A percentile compares a stretch with the other conserved stretches of the same genome.
Evolutionary conservation across 75 land plant genomes (phyloP).

Genomic region (Pinus taeda): DNA sequence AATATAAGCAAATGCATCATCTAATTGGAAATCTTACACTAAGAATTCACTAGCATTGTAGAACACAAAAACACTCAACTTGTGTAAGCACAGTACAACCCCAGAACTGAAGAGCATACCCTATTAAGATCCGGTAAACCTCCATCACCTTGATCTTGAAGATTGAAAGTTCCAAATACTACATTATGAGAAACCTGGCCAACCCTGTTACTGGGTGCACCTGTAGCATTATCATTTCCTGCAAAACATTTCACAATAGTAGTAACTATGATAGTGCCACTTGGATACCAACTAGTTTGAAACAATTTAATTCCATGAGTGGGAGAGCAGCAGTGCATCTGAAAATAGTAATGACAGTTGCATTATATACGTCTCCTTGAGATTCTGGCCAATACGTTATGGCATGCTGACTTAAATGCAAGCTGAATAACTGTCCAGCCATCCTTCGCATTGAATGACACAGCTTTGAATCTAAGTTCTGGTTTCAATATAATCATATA

Average conservation of each 20-base stretch:
- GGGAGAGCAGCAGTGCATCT: too few relatives aligned
- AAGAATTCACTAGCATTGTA: neutral
- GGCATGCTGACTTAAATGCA: neutral
- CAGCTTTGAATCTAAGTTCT: too few relatives aligned
- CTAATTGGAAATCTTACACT: neutral
- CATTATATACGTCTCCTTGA: neutral
- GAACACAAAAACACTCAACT: neutral
- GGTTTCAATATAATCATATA: too few relatives aligned
- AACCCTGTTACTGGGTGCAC: constrained; percentile 42
- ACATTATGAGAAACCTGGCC: constrained; percentile 88
- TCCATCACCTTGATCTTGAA: constrained; percentile 80
- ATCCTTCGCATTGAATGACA: neutral
- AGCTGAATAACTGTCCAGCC: neutral
- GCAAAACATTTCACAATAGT: neutral
- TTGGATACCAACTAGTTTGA: neutral
- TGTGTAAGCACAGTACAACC: neutral
- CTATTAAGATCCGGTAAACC: constrained; percentile 59
- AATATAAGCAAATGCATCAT: neutral
- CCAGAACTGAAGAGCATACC: constrained; percentile 30
- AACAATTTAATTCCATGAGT: too few relatives aligned
- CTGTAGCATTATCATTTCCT: neutral
- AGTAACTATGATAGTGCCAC: neutral
- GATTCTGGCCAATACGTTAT: too few relatives aligned
- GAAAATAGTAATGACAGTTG: neutral
- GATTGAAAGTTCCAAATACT: constrained; percentile 82